Conservation (phyloP, 2,329 filamentous ascomycete species). For the Gaeumannomyces tritici region DNA sequence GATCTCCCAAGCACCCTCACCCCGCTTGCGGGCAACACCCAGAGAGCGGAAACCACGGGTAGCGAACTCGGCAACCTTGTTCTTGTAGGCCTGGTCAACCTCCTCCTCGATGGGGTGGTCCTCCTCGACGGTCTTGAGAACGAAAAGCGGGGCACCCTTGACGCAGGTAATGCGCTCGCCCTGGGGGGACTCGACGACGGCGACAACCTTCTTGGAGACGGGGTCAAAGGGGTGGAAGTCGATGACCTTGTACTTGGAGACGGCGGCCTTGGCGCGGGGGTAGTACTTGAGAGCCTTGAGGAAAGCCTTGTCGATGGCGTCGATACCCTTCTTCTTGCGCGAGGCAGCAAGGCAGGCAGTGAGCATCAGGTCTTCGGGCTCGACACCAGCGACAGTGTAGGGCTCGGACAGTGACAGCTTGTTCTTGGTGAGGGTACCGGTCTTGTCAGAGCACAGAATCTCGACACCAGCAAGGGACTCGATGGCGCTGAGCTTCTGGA, state of each 20-base stretch:
- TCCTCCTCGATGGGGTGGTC: conserved; percentile 70
- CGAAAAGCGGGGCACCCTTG: conserved; percentile 83
- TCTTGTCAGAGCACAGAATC: conserved; percentile 71
- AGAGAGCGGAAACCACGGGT: conserved; percentile 90
- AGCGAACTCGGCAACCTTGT: conserved; percentile 85
- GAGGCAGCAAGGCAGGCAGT: conserved; percentile 84
- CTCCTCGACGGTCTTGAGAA: conserved; percentile 79
- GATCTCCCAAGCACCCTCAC: conserved; percentile 75
- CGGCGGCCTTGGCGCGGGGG: conserved; percentile 68
- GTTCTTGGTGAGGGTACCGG: conserved; percentile 88
- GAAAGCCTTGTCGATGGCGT: conserved; percentile 92
- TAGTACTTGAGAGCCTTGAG: conserved; percentile 77
- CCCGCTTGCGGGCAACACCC: conserved; percentile 84
- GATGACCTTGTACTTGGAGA: conserved; percentile 76
- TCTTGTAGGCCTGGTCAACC: conserved; percentile 78
- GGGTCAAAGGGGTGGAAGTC: conserved; percentile 86
- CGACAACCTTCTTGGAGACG: conserved; percentile 86
- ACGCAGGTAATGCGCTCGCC: conserved; percentile 82
- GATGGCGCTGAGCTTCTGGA: conserved; percentile 51
- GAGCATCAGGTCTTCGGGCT: conserved; percentile 82
- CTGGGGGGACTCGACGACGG: conserved; percentile 71
- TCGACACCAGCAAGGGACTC: conserved; percentile 62
- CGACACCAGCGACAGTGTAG: conserved; percentile 72
- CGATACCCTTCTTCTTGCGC: conserved; percentile 92
- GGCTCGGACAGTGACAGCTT: conserved; percentile 82